Conservation (phyloP, 2,329 filamentous ascomycete genomes). For the Fusarium foetens region DNA sequence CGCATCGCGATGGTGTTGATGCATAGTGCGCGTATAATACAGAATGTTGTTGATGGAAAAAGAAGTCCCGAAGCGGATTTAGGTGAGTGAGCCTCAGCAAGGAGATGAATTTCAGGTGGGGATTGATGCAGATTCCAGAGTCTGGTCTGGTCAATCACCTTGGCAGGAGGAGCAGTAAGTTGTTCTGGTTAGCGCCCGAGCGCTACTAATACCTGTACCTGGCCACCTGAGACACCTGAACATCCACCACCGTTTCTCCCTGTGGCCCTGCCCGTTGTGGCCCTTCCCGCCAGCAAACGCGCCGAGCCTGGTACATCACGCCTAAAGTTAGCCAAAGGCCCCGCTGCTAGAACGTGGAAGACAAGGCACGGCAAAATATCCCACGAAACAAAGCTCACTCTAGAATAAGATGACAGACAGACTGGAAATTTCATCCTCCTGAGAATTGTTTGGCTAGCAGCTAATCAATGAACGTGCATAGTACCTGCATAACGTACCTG, state of each 20-base stretch:
- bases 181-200: slow-evolving; percentile 8
- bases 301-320: neutral
- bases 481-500: slow-evolving; percentile 31
- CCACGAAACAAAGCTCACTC: slow-evolving; percentile 36
- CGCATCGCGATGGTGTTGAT: neutral
- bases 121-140: neutral
- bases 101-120: slow-evolving; percentile 1
- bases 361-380: slow-evolving; percentile 26
- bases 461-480: neutral
- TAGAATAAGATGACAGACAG: slow-evolving; percentile 6
- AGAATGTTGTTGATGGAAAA: slow-evolving; percentile 39
- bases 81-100: slow-evolving; percentile 6
- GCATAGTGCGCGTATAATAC: slow-evolving; percentile 19
- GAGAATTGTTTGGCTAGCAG: neutral
- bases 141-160: neutral
- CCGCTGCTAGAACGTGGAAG: slow-evolving; percentile 26
- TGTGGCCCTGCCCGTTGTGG: slow-evolving; percentile 6
- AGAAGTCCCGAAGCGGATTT: slow-evolving; percentile 9
- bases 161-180: neutral
- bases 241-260: slow-evolving; percentile 27
- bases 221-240: slow-evolving; percentile 38
- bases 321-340: neutral
- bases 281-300: slow-evolving; percentile 5
- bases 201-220: neutral
- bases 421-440: slow-evolving; percentile 11